Evolutionary conservation across 768 basidiomycete genomes (phyloP).

Genomic region (Pleurotus djamor): DNA sequence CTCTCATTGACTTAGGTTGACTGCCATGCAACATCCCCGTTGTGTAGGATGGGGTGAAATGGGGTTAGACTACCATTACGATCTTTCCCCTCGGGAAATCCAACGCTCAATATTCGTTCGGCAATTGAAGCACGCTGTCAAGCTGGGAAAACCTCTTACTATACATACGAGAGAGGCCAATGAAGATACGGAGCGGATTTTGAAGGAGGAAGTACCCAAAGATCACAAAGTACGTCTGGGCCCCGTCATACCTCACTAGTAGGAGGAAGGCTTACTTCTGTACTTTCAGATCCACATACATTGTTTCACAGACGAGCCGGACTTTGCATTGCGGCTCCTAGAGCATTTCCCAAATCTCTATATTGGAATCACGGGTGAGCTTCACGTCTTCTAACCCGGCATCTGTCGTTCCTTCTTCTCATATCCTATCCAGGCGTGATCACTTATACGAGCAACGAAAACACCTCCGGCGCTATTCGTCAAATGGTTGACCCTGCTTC

Average conservation of each 20-base stretch:
- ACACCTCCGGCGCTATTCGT: constrained; percentile 68
- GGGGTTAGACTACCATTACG: constrained; percentile 84
- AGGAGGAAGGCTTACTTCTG: background rate
- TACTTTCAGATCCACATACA: constrained; percentile 77
- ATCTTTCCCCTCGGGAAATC: constrained; percentile 66
- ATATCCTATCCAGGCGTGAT: constrained; percentile 56
- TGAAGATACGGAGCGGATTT: constrained; percentile 73
- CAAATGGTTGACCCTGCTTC: constrained; percentile 35
- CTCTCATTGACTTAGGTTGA: constrained; percentile 38
- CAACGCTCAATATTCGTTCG: constrained; percentile 66
- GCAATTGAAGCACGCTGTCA: constrained; percentile 69
- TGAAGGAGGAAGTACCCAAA: constrained; percentile 73
- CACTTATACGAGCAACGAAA: constrained; percentile 71
- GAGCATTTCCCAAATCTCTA: constrained; percentile 79
- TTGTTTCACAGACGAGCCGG: constrained; percentile 84
- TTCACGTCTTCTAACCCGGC: background rate
- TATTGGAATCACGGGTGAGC: constrained; percentile 75
- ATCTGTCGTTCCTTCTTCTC: too few species aligned
- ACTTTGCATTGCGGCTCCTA: constrained; percentile 67
- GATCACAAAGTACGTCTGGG: constrained; percentile 52
- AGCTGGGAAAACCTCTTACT: constrained; percentile 72
- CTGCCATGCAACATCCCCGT: constrained; percentile 76
- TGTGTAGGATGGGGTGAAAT: constrained; percentile 92
- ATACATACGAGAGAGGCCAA: constrained; percentile 90
- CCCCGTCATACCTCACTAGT: background rate